Conservation (phyloP, 1,284 basidiomycete species). For the Apiotrichum sp. region DNA sequence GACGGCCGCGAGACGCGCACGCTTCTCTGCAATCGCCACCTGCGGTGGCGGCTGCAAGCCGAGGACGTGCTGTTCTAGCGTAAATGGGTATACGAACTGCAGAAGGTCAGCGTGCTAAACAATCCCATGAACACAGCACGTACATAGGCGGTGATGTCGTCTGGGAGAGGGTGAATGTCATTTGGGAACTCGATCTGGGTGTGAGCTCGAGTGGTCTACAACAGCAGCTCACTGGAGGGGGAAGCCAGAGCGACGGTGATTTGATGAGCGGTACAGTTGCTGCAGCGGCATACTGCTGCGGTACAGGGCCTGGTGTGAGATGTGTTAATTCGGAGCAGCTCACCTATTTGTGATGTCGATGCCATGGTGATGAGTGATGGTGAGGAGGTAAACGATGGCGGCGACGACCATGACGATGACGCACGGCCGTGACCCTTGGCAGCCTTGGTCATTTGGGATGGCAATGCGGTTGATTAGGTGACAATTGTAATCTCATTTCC, state of each 20-base stretch:
- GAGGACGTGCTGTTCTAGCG: conserved; percentile 76
- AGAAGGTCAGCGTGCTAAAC: no score
- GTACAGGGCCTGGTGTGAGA: conserved; percentile 35
- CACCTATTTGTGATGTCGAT: conserved; percentile 19
- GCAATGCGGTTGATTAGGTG: no score
- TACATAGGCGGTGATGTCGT: conserved; percentile 80
- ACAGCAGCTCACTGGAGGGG: conserved; percentile 57
- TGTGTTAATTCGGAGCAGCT: background rate
- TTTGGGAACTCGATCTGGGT: conserved; percentile 69
- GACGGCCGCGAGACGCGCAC: conserved; percentile 61
- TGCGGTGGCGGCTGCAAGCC: conserved; percentile 64
- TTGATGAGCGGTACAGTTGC: conserved; percentile 76
- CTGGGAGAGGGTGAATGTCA: conserved; percentile 86
- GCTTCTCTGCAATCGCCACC: conserved; percentile 59
- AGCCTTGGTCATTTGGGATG: no score
- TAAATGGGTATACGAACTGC: conserved; percentile 90
- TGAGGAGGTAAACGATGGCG: background rate
- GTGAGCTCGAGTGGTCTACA: background rate
- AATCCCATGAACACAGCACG: no score
- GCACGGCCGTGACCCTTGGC: background rate
- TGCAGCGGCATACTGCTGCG: conserved; percentile 64
- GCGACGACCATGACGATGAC: background rate
- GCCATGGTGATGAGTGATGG: conserved; percentile 10
- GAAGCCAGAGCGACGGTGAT: conserved; percentile 80
- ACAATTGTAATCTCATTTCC: no score